These are phyloP conservation scores for Grigorovia yakushimaensis DNA, from an alignment of 805 yeast species.

Conservation along the genomic window DNA sequence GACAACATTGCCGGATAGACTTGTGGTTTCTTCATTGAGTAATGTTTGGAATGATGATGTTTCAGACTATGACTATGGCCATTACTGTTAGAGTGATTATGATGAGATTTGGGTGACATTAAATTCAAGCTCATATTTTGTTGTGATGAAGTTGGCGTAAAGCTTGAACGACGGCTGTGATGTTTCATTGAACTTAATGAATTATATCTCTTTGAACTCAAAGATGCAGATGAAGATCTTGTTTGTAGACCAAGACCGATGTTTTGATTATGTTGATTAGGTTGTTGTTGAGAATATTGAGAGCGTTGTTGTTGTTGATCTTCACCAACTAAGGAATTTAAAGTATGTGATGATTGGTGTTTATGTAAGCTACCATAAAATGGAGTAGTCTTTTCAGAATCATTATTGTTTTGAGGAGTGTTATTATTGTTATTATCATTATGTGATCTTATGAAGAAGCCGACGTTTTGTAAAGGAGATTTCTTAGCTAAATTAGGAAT, in stretches of 20 bases:
- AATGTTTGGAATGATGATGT: constrained; percentile 5
- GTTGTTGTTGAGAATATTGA: neutral
- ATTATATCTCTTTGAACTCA: constrained; percentile 28
- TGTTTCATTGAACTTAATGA: constrained; percentile 13
- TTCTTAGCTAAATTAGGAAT: constrained; percentile 19
- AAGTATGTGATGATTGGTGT: constrained; percentile 2
- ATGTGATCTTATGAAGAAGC: constrained; percentile 23
- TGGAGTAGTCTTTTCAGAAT: neutral
- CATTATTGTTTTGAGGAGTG: neutral
- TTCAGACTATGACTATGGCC: constrained; percentile 1
- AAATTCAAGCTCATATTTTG: constrained; percentile 2
- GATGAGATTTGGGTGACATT: constrained; percentile 2
- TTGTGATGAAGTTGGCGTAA: constrained; percentile 3
- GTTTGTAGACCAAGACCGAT: constrained; percentile 35
- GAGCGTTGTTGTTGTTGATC: constrained; percentile 1
- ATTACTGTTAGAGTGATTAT: neutral
- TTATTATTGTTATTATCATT: constrained; percentile 11
- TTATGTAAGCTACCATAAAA: constrained; percentile 1
- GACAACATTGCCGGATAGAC: constrained; percentile 89
- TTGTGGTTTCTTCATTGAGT: constrained; percentile 39
- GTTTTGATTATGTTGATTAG: neutral
- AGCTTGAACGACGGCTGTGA: constrained; percentile 5
- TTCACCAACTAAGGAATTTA: constrained; percentile 4
- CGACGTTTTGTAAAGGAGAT: constrained; percentile 28
- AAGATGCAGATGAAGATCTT: constrained; percentile 37